Percentiles rank a stretch among this genome's conserved stretches.
Conservation (phyloP, 2,329 filamentous ascomycete species). For the Furcasterigmium furcatum region DNA sequence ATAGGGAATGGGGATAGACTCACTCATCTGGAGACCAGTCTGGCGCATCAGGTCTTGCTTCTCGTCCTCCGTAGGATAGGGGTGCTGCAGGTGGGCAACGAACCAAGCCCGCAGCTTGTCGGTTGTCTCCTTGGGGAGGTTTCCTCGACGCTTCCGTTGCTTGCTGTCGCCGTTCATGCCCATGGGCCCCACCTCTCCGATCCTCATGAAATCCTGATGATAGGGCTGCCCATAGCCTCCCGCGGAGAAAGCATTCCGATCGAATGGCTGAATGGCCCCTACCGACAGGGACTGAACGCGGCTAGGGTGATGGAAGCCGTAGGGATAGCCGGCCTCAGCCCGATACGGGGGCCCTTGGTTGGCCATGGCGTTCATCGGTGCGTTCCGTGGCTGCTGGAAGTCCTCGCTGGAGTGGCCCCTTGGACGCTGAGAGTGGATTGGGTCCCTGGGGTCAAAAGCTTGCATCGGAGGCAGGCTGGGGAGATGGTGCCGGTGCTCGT, state of each 20-base stretch:
- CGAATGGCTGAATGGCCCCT: constrained; percentile 37
- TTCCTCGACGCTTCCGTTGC: constrained; percentile 68
- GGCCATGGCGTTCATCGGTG: constrained; percentile 22
- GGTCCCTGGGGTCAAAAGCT: constrained; percentile 26
- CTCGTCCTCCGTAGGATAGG: constrained; percentile 75
- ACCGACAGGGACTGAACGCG: constrained; percentile 43
- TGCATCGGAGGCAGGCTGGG: constrained; percentile 37
- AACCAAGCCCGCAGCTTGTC: constrained; percentile 82
- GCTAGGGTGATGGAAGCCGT: constrained; percentile 38
- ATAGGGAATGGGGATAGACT: constrained; percentile 30
- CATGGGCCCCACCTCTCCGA: constrained; percentile 34
- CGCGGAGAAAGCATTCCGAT: constrained; percentile 40
- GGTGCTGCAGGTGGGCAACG: constrained; percentile 70
- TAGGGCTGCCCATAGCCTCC: constrained; percentile 35
- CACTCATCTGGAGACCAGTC: constrained; percentile 77
- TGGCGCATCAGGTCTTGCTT: constrained; percentile 76
- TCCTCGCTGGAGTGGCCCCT: constrained; percentile 30
- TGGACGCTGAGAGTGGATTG: constrained; percentile 23
- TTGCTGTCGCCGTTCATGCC: constrained; percentile 40
- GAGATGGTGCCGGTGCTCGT: constrained; percentile 31
- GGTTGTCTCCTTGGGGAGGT: constrained; percentile 86
- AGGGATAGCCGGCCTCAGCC: constrained; percentile 26
- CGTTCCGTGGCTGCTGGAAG: constrained; percentile 24
- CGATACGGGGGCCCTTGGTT: constrained; percentile 30
- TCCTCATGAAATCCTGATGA: constrained; percentile 29